Evolutionary conservation across 2,329 filamentous ascomycete genomes (phyloP).

Genomic region (Pseudogymnoascus sp.): DNA sequence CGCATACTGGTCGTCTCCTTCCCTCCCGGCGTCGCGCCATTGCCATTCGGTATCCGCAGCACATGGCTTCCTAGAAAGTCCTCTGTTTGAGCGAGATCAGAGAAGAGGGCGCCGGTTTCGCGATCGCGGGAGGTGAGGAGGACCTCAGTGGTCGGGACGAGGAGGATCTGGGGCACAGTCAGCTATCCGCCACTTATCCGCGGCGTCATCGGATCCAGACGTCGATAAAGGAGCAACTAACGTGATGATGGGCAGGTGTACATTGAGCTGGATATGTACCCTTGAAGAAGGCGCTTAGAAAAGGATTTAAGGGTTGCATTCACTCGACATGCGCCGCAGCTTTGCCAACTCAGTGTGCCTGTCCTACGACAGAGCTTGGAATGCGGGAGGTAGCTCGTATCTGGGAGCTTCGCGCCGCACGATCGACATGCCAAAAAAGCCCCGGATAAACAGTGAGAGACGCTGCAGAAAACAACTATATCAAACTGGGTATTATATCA

Average conservation of each 20-base stretch:
- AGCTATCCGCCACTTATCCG: conserved; percentile 7
- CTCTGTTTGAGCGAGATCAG: conserved; percentile 78
- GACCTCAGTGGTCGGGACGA: conserved; percentile 88
- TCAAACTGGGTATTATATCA: conserved; percentile 7
- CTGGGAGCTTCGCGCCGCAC: conserved; percentile 7
- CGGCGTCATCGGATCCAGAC: conserved; percentile 12
- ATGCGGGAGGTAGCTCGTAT: background rate
- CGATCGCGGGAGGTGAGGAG: conserved; percentile 81
- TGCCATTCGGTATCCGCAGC: conserved; percentile 63
- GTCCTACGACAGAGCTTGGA: conserved; percentile 8
- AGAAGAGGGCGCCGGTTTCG: conserved; percentile 68
- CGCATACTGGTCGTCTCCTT: conserved; percentile 62
- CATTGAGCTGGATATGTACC: conserved; percentile 89
- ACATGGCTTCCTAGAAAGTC: conserved; percentile 98
- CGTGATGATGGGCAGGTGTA: conserved; percentile 80
- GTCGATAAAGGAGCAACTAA: conserved; percentile 30
- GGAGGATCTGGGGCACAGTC: conserved; percentile 52
- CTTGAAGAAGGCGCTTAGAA: conserved; percentile 96
- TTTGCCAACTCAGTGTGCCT: background rate
- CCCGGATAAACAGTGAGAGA: background rate
- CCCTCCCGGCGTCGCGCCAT: conserved; percentile 40
- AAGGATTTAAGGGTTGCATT: conserved; percentile 99
- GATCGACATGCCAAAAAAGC: conserved; percentile 8
- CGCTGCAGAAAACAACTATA: background rate
- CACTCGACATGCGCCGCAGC: conserved; percentile 35